Evolutionary conservation across 331 rosid species (phyloP).

Genomic region (Stylosanthes scabra): DNA sequence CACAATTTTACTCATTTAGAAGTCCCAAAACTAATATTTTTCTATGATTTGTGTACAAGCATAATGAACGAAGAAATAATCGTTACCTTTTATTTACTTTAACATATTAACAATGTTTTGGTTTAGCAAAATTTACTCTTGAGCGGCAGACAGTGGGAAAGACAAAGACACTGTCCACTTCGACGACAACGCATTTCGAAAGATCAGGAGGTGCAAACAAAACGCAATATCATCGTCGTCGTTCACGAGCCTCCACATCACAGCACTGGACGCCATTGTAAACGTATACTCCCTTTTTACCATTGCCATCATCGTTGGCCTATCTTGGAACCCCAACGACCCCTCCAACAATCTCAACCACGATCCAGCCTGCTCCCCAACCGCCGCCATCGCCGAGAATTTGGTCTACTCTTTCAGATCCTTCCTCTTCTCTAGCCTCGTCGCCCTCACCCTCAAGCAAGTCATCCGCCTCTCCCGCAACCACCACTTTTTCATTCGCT

Average conservation of each 20-base stretch:
- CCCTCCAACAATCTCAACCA: conserved; percentile 55
- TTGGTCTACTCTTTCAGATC: conserved; percentile 93
- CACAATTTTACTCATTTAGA: too few relatives aligned
- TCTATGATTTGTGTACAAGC: too few relatives aligned
- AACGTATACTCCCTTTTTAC: conserved; percentile 94
- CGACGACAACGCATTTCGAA: too few relatives aligned
- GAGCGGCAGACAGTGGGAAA: too few relatives aligned
- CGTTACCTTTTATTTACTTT: too few relatives aligned
- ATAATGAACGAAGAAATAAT: too few relatives aligned
- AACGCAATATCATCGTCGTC: conserved; percentile 35
- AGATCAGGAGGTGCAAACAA: too few relatives aligned
- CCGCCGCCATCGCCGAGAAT: conserved; percentile 63
- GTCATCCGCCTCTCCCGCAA: conserved; percentile 66
- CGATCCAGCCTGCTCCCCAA: conserved; percentile 50
- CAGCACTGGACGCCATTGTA: conserved; percentile 76
- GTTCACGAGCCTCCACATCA: conserved; percentile 65
- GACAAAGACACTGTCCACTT: too few relatives aligned
- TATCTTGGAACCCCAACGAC: conserved; percentile 81
- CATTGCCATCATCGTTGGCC: conserved; percentile 75
- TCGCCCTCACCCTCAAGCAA: conserved; percentile 89
- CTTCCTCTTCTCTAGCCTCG: conserved; percentile 95
- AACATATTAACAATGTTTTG: too few relatives aligned
- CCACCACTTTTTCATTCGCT: conserved; percentile 53
- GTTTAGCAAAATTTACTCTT: too few relatives aligned
- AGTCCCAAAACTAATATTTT: too few relatives aligned